Base-by-base conservation (phyloP, 495 filamentous ascomycete species). In the Penicillium silybi region DNA sequence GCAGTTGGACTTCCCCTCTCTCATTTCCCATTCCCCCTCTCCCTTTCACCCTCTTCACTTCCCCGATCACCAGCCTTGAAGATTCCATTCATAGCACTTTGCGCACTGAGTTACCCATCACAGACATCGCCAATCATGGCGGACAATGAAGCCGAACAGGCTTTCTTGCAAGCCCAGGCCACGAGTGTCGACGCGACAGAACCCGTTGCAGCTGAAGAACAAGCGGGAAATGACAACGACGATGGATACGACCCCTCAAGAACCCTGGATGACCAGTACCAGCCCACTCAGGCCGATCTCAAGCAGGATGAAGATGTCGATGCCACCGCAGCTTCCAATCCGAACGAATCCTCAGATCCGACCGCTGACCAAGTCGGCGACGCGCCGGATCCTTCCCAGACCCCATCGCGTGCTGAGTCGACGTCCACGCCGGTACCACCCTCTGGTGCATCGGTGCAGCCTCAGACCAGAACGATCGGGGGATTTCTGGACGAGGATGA, bases 401-500 rank as follows among this genome's bases (percentile, higher is more conserved):
- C 64, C 58, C 59, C 68, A 52, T 65, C 71, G 43, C 64, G 52
- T 54, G 58, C 62, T 57, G 68, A 70, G 53, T 70, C 74, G 52
- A 57, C 66, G 44, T 70, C 75, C 27, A 67, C 64, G 25, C 65
- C 75, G 27, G 57, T 56, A 47, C 68, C 70, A 53, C 59, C 64
- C 46, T 52, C 71, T 27, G 60, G 61, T 56, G 60, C 61, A 42
- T 59, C 64, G 52, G 58, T 54, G 46, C 70, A 69, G 64, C 69
- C 59, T 61, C 86, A 85, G 72, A 79, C 85, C 48, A 84, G 83
- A 67, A 89, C 81, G 35, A 84, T 84, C 55, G 88, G 86, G 58
- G 89, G 89, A 54, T 92, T 92, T 77, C 76, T 90, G 64, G 83
- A 85, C 57, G 87, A 88, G 71, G 86, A 89, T 63, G 48, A 75